Base-by-base conservation (phyloP, 768 basidiomycete species). In the Phanerodontia chrysosporium region DNA sequence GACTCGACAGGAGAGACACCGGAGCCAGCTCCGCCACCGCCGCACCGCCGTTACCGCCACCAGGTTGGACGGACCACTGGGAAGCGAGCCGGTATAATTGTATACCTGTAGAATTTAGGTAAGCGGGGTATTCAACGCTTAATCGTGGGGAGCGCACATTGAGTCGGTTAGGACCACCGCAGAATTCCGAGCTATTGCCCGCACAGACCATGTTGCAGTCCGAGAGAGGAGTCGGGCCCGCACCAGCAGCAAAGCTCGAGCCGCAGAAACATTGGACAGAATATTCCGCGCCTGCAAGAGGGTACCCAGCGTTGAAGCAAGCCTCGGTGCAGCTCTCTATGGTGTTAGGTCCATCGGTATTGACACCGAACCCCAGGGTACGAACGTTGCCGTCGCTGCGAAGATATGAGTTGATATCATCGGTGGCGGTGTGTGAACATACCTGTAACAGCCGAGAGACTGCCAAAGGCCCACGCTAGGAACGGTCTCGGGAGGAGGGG, bases 401-500 rank as follows among this genome's bases (percentile, higher is more conserved):
- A 21, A 22, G n/a, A n/a, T n/a, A n/a, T n/a, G n/a, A n/a, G n/a
- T n/a, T n/a, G n/a, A n/a, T n/a, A n/a, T n/a, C n/a, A n/a, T n/a
- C n/a, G n/a, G n/a, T n/a, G n/a, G n/a, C n/a, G n/a, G n/a, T n/a
- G 9, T 63, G 32, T 51, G 27, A 25, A 25, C 77, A 59, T 65
- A 87, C 89, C 74, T 85, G 73, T 81, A 90, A 68, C 90, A 92
- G n/a, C 90, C 90, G 29, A 90, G 78, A 0, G 83, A 85, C 6
- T 73, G 67, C 89, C 89, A 91, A 28, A 79, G 74, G 3, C 86
- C 88, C 29, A 86, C 78, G 49, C 69, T 80, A 3, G 79, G 74
- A 0, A 80, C 77, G 24, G 80, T 82, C 18, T 73, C 62, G 0
- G 89, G 87, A 14, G 80, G 70, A 0, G 83, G 62, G 14, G 89